Conservation (phyloP, 306 rosid species). For the Sesbania bispinosa region DNA sequence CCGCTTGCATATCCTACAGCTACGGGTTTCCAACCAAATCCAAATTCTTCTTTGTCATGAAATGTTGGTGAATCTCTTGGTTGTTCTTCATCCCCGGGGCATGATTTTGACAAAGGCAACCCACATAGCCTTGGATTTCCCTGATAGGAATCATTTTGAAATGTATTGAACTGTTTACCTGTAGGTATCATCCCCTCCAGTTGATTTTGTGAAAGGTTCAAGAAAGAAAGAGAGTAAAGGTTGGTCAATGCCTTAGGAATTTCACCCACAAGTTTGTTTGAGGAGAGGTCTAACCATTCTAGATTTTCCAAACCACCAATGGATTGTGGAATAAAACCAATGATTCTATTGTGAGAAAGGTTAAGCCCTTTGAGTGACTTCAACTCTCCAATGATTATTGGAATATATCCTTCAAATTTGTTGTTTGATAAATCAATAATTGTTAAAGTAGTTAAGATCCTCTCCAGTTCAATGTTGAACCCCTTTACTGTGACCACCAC, state of each 20-base stretch:
- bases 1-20: constrained; percentile 30
- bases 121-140: constrained; percentile 28
- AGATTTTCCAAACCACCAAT: constrained; percentile 10
- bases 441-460: neutral
- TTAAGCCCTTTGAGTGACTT: constrained; percentile 20
- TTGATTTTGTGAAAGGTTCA: constrained; percentile 28
- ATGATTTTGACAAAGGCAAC: constrained; percentile 19
- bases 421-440: constrained; percentile 27
- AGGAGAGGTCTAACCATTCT: constrained; percentile 38
- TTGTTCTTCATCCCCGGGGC: neutral
- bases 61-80: neutral
- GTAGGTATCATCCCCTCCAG: constrained; percentile 25
- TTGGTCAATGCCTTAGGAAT: constrained; percentile 13
- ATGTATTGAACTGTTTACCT: constrained; percentile 37
- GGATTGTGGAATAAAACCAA: constrained; percentile 20
- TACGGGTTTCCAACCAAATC: constrained; percentile 29
- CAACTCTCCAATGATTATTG: constrained; percentile 11
- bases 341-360: constrained; percentile 26
- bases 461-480: neutral
- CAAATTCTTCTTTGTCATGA: neutral
- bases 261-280: neutral
- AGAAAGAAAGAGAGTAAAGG: neutral
- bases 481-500: constrained; percentile 17
- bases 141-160: neutral
- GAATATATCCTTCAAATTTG: constrained; percentile 33